phyloP scores from a whole-genome alignment of 805 yeast genomes.

The Candida sithepensis region DNA sequence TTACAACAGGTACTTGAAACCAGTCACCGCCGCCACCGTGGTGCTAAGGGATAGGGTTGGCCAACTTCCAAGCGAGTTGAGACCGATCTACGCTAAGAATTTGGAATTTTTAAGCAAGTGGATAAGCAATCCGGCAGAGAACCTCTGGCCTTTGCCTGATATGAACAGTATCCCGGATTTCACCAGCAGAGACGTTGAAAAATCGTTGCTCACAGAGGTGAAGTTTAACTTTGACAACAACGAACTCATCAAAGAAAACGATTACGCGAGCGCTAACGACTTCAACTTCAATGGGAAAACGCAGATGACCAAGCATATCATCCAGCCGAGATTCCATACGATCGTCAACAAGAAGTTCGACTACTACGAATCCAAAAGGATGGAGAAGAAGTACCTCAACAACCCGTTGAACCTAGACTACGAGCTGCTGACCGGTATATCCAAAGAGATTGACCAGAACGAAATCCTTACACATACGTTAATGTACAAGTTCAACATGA shows the following conservation, averaged over 20 bases:
- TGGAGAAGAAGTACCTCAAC: constrained; percentile 62
- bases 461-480: constrained; percentile 58
- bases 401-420: constrained; percentile 52
- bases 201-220: constrained; percentile 71
- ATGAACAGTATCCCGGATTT: constrained; percentile 60
- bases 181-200: constrained; percentile 73
- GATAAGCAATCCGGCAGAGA: constrained; percentile 35
- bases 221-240: constrained; percentile 56
- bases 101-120: constrained; percentile 61
- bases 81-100: constrained; percentile 69
- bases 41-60: constrained; percentile 82
- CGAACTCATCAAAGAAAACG: constrained; percentile 36
- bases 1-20: constrained; percentile 49
- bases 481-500: constrained; percentile 50
- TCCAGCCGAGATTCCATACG: constrained; percentile 25
- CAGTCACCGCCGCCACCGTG: constrained; percentile 77
- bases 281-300: constrained; percentile 16
- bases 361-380: constrained; percentile 59
- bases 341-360: constrained; percentile 21
- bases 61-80: constrained; percentile 69
- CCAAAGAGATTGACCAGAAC: constrained; percentile 24
- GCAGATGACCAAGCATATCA: constrained; percentile 30
- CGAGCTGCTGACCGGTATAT: constrained; percentile 34
- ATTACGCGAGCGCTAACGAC: constrained; percentile 11
- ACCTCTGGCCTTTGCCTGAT: constrained; percentile 78